Evolutionary conservation across 1,284 basidiomycete species (phyloP).

Genomic region (Pascua guehoae): DNA sequence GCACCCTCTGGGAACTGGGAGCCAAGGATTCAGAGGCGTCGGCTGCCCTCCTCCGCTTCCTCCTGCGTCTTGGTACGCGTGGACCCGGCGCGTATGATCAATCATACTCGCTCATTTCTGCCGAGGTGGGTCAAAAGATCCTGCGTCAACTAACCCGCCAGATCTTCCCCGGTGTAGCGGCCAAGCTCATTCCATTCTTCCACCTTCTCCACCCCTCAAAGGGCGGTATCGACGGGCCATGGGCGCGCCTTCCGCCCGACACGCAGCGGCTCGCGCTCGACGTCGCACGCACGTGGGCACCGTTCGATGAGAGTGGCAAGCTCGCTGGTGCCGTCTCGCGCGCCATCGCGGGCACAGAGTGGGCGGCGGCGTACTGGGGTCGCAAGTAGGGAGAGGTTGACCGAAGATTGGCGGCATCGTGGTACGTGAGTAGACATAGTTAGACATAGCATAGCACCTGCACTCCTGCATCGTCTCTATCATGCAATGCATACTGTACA

Average conservation of each 20-base stretch:
- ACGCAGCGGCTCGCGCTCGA: conserved; percentile 55
- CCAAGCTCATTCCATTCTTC: conserved; percentile 69
- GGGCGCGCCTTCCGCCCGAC: conserved; percentile 57
- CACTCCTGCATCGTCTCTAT: neutral
- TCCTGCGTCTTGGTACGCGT: conserved; percentile 28
- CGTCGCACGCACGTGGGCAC: conserved; percentile 44
- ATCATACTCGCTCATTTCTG: conserved; percentile 51
- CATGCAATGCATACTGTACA: conserved; percentile 20
- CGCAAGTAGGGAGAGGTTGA: neutral
- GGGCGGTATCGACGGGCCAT: conserved; percentile 70
- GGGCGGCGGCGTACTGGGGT: conserved; percentile 14
- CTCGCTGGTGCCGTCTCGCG: conserved; percentile 8
- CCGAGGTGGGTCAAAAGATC: conserved; percentile 42
- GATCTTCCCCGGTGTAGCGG: conserved; percentile 26
- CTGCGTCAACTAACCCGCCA: too few relatives aligned
- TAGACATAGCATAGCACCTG: conserved; percentile 3
- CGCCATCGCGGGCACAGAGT: conserved; percentile 6
- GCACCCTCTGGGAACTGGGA: conserved; percentile 77
- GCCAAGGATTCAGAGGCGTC: conserved; percentile 57
- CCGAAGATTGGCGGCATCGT: neutral
- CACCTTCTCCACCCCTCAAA: conserved; percentile 64
- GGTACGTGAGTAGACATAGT: too few relatives aligned
- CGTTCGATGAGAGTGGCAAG: conserved; percentile 23
- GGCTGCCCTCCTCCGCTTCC: conserved; percentile 53
- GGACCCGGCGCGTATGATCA: conserved; percentile 19